Conservation (phyloP, 148 eudicot species). For the Persicaria tinctoria region DNA sequence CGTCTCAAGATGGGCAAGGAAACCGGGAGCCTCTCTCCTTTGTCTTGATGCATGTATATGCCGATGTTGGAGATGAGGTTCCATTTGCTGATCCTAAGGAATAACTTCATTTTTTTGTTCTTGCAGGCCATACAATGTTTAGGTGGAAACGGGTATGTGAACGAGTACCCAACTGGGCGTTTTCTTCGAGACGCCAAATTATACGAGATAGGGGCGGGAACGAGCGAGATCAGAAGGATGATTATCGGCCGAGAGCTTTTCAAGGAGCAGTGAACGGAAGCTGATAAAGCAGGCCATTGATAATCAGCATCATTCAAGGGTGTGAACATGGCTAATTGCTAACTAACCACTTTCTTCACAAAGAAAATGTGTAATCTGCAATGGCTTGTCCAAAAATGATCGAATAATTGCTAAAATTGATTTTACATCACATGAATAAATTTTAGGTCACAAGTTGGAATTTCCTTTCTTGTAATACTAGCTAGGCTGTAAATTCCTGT, state of each 20-base stretch:
- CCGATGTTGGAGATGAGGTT: too few relatives aligned
- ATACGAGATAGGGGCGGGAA: conserved; percentile 97
- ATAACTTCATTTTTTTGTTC: background rate
- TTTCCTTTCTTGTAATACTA: background rate
- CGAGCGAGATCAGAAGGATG: conserved; percentile 91
- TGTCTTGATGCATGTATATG: background rate
- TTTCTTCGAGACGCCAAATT: conserved; percentile 93
- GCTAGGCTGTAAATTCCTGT: too few relatives aligned
- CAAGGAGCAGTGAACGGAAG: conserved; percentile 46
- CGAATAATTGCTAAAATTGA: background rate
- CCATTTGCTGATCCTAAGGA: background rate
- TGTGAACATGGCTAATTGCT: too few relatives aligned
- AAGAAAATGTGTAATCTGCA: background rate
- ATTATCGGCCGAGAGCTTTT: conserved; percentile 83
- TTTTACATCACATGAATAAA: too few relatives aligned
- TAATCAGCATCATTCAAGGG: too few relatives aligned
- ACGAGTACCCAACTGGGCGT: conserved; percentile 92
- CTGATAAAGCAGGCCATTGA: too few relatives aligned
- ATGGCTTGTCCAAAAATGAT: background rate
- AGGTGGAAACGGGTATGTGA: conserved; percentile 93
- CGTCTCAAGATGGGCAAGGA: too few relatives aligned
- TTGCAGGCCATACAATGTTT: conserved; percentile 93
- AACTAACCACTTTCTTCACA: too few relatives aligned
- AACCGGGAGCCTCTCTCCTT: too few relatives aligned
- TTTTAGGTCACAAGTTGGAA: background rate